Evolutionary conservation across 176 grass and related monocot genomes (phyloP), one percentile per base, ranked within the genome.

Genomic region (Oryza punctata): DNA sequence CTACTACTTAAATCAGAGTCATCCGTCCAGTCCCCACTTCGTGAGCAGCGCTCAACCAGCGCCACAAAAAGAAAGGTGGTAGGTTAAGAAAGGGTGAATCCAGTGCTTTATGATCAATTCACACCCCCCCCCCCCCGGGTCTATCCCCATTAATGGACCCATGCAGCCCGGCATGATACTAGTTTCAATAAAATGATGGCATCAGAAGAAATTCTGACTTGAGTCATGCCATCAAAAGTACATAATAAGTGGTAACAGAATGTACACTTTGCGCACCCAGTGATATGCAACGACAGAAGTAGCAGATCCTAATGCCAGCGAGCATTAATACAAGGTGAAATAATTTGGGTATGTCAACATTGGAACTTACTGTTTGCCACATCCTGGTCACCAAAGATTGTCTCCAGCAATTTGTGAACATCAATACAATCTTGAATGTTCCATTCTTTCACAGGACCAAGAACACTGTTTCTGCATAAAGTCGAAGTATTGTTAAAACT

Each of bases 361-460:
- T 18, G 16, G 60, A 87, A 91, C 93, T 90, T 92, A 99, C 97
- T 89, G 54, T 82, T 88, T 75, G 97, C 70, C 52, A 45, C 89
- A 89, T 90, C 84, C 44, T 86, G 78, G 76, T 99, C 85, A 21
- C 71, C 69, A 70, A 96, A 96, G 50, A 87, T 78, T 19, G 81
- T 91, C 67, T 91, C 84, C 67, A 99, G 84, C 83, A 91, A 87
- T 90, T 96, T 94, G 63, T 99, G 93, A 81, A 96, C 93, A 83
- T 94, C 77, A 83, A 96, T 79, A 69, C 91, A 99, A 68, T 99
- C 97, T 86, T 86, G 82, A 82, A 94, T 81, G 61, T 76, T 73
- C 93, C 97, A 99, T 83, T 90, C 85, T 69, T 83, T 90, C 30
- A 91, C 89, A 33, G 70, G 84, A 82, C 89, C 97, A 72, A 94